Evolutionary conservation across 129 eudicot species (phyloP), one percentile per base, ranked within the genome.

Genomic region (Flaveria brownii): DNA sequence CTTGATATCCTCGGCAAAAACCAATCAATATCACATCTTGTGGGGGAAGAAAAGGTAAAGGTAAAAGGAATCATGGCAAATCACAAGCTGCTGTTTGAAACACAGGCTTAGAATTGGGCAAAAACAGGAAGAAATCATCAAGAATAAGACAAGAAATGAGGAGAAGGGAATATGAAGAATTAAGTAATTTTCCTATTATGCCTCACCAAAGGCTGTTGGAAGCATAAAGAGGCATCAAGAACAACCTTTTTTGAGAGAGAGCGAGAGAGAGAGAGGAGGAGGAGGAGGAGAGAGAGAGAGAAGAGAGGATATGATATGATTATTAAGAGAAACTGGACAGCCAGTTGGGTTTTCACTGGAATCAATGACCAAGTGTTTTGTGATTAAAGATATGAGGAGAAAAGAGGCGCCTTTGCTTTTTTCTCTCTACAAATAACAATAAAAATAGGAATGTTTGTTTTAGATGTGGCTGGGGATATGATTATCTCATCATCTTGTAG

Each of bases 281-380:
- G 6, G 30, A 9, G 13, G n/a, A n/a, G n/a, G n/a, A 30, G 62
- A 43, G 18, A 56, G 18, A 25, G 43, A 42, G 36, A 33, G 51
- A 62, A 20, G 43, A 77, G 45, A 57, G 62, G 36, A 54, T 30
- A 63, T 41, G 65, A 59, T 60, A 63, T 82, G 62, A 82, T 70
- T 46, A 77, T 52, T 39, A 54, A 47, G 72, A 75, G 33, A 47
- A 74, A 59, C 50, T 46, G 77, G 72, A 75, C 71, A 78, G 86
- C 89, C 85, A 81, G 84, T 86, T 84, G 86, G 81, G 75, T 80
- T 74, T 81, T 82, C 78, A 75, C 82, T 91, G 95, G 92, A 86
- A 88, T 82, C 92, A 91, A 88, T 88, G 80, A 91, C 83, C 80
- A 76, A 74, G 74, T 77, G 71, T 68, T 68, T 55, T 16, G 57